phyloP scores from a whole-genome alignment of 345 rosid species.

The Gossypium turneri region DNA sequence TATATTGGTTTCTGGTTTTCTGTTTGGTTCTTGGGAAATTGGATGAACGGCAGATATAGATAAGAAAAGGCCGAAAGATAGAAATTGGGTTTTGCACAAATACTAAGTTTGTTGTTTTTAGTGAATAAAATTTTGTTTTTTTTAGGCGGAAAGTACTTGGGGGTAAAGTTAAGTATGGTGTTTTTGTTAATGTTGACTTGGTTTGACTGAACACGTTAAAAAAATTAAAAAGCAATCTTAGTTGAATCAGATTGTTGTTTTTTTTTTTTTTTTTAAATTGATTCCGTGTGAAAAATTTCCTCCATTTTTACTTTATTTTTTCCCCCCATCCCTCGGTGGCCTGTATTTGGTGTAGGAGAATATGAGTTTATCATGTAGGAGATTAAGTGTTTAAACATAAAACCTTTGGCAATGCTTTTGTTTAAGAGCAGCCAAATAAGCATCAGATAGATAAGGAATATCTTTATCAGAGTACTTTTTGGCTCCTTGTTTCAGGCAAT shows the following conservation, averaged over 20 bases:
- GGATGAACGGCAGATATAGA: not conserved
- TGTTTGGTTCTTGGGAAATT: conserved; percentile 15
- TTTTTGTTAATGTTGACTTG: not conserved
- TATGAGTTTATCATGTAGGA: not conserved
- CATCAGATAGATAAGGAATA: not conserved
- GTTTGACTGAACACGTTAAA: not conserved
- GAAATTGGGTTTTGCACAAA: not conserved
- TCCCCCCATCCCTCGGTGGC: too few species aligned
- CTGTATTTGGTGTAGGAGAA: not conserved
- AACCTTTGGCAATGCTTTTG: not conserved
- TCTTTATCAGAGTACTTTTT: not conserved
- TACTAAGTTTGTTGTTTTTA: not conserved
- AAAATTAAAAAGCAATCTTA: not conserved
- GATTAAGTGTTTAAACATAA: not conserved
- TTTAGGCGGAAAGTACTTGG: not conserved
- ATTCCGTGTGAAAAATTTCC: not conserved
- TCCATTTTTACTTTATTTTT: too few species aligned
- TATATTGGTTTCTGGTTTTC: not conserved
- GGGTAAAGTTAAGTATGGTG: not conserved
- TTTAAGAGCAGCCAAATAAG: not conserved
- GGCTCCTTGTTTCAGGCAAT: not conserved
- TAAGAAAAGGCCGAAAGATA: not conserved
- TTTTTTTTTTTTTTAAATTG: not conserved
- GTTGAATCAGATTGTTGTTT: not conserved
- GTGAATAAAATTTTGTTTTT: not conserved